These are phyloP conservation scores for Aegilops longissima DNA, from an alignment of 176 grass and related monocot genomes.

Conservation along the genomic window DNA sequence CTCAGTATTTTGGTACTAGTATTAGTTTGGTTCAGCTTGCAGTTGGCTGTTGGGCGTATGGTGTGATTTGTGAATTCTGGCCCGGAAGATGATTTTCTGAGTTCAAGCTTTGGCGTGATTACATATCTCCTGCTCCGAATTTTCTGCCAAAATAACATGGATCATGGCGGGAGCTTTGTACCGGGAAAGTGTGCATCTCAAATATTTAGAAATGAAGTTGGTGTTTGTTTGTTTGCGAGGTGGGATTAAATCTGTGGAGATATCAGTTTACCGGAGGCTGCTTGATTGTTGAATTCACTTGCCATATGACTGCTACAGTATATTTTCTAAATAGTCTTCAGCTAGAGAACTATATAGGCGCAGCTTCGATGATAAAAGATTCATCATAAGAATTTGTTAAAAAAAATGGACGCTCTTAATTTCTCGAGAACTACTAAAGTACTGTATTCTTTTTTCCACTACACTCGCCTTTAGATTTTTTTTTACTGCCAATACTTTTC, in stretches of 20 bases:
- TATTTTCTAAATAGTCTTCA: background rate
- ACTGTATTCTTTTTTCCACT: background rate
- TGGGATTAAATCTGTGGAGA: background rate
- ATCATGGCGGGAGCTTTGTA: conserved; percentile 10
- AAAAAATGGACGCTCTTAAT: background rate
- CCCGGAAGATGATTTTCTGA: background rate
- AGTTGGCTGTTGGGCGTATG: background rate
- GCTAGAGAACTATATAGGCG: background rate
- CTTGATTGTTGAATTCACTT: conserved; percentile 23
- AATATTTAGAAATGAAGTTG: background rate
- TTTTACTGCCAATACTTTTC: conserved; percentile 21
- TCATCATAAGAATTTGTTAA: background rate
- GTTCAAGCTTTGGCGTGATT: background rate
- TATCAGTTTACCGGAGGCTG: background rate
- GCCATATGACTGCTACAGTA: background rate
- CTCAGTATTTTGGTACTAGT: background rate
- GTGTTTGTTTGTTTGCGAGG: background rate
- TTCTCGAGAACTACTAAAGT: conserved; percentile 3
- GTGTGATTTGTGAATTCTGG: background rate
- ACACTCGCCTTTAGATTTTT: conserved; percentile 27
- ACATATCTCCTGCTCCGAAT: background rate
- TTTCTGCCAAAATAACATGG: background rate
- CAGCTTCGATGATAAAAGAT: background rate
- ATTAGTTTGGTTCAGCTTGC: background rate
- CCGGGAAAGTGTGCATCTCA: background rate